Conservation (phyloP, 139 green algal genomes). For the Haematococcus lacustris region DNA sequence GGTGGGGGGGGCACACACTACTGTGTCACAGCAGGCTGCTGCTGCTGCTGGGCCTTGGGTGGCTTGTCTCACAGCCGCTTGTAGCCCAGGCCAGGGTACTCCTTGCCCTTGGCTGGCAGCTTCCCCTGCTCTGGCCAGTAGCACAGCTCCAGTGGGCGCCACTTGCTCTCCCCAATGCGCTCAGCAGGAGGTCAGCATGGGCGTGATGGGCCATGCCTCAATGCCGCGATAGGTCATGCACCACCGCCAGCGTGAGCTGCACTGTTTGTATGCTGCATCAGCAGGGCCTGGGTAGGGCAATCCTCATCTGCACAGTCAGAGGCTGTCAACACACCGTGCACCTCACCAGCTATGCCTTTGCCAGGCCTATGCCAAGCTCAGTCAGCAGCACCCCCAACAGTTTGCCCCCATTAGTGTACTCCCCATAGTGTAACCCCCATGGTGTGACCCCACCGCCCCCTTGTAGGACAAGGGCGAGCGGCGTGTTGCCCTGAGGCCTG, state of each 20-base stretch:
- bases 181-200: background rate
- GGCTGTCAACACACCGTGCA: background rate
- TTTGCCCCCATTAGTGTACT: background rate
- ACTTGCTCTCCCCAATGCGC: background rate
- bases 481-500: slow-evolving; percentile 83
- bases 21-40: too few species aligned
- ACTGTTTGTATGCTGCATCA: background rate
- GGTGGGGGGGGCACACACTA: too few species aligned
- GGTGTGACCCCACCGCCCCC: slow-evolving; percentile 18
- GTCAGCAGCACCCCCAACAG: background rate
- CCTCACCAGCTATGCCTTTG: background rate
- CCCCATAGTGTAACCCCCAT: background rate
- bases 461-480: slow-evolving; percentile 87
- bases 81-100: too few species aligned
- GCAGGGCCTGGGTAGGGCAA: background rate
- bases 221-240: background rate
- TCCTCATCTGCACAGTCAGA: background rate
- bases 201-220: background rate
- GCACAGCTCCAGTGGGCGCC: too few species aligned
- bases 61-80: background rate
- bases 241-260: background rate
- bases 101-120: too few species aligned
- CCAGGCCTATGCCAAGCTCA: background rate
- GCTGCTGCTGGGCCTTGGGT: too few species aligned
- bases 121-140: too few species aligned